Evolutionary conservation across 2,329 filamentous ascomycete species (phyloP).

Genomic region (Fusarium luffae): DNA sequence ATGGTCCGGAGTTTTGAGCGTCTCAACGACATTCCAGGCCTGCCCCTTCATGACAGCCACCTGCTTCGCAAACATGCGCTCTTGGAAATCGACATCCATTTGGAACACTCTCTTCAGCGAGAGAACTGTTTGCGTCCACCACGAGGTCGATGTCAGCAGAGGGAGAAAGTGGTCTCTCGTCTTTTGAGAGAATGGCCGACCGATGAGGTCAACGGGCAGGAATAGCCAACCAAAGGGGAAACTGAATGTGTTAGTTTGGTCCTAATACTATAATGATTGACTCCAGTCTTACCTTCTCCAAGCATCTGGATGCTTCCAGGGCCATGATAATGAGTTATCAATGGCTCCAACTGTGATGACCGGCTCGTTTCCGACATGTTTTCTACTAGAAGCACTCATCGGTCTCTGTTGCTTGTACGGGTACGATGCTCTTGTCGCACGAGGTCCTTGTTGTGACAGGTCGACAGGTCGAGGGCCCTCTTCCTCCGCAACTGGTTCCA

Average conservation of each 20-base stretch:
- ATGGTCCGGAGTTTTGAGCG: constrained; percentile 90
- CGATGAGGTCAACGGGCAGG: constrained; percentile 93
- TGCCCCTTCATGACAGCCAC: constrained; percentile 99
- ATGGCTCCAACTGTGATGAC: constrained; percentile 88
- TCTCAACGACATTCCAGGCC: constrained; percentile 99
- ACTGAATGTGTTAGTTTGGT: constrained; percentile 57
- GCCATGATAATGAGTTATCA: constrained; percentile 98
- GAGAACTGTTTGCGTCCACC: constrained; percentile 96
- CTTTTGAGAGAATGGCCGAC: constrained; percentile 93
- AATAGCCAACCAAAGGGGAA: constrained; percentile 99
- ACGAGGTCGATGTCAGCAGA: constrained; percentile 89
- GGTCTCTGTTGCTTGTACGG: constrained; percentile 84
- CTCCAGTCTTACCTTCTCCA: constrained; percentile 65
- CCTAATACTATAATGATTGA: rapidly evolving
- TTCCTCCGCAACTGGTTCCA: constrained; percentile 59
- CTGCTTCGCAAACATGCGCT: constrained; percentile 98
- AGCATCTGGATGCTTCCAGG: constrained; percentile 98
- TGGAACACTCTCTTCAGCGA: constrained; percentile 89
- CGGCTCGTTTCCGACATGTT: constrained; percentile 60
- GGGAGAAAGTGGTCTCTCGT: constrained; percentile 97
- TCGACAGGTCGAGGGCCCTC: constrained; percentile 71
- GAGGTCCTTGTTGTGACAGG: constrained; percentile 55
- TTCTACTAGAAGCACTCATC: constrained; percentile 78
- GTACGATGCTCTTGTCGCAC: constrained; percentile 60
- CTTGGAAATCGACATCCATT: constrained; percentile 94